phyloP scores from a whole-genome alignment of 495 filamentous ascomycete species.

The Penicillium herquei region DNA sequence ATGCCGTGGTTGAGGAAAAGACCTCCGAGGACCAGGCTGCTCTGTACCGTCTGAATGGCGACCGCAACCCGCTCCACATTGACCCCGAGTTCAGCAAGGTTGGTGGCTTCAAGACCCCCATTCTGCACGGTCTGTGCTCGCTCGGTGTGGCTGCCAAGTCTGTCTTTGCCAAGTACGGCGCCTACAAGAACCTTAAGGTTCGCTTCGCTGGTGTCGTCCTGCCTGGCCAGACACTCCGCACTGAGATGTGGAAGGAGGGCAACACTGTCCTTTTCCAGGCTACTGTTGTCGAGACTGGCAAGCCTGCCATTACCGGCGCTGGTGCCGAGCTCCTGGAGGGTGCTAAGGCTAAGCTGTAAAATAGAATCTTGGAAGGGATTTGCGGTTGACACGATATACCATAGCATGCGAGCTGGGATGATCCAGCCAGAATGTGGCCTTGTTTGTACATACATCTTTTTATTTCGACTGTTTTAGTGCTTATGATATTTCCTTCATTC shows the following conservation, averaged over 20 bases:
- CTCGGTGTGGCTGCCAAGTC: slow-evolving; percentile 91
- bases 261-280: slow-evolving; percentile 86
- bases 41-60: slow-evolving; percentile 90
- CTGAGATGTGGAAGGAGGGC: slow-evolving; percentile 99
- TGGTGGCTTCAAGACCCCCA: slow-evolving; percentile 93
- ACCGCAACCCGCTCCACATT: slow-evolving; percentile 92
- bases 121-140: slow-evolving; percentile 94
- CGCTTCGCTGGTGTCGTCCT: slow-evolving; percentile 90
- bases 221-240: slow-evolving; percentile 90
- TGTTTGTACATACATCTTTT: slow-evolving; percentile 19
- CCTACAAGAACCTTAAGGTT: slow-evolving; percentile 93
- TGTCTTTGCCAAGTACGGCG: slow-evolving; percentile 78
- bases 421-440: slow-evolving; percentile 19
- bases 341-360: slow-evolving; percentile 62
- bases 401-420: slow-evolving; percentile 15
- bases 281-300: slow-evolving; percentile 94
- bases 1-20: slow-evolving; percentile 81
- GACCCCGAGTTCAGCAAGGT: slow-evolving; percentile 93
- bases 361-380: slow-evolving; percentile 10
- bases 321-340: slow-evolving; percentile 76
- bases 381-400: slow-evolving; percentile 25
- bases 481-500: neutral
- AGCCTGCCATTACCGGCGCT: slow-evolving; percentile 83
- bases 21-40: slow-evolving; percentile 94
- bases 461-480: neutral